Base-by-base conservation (phyloP, 1,139 yeast genomes). In the Kodamaea fungicola region DNA sequence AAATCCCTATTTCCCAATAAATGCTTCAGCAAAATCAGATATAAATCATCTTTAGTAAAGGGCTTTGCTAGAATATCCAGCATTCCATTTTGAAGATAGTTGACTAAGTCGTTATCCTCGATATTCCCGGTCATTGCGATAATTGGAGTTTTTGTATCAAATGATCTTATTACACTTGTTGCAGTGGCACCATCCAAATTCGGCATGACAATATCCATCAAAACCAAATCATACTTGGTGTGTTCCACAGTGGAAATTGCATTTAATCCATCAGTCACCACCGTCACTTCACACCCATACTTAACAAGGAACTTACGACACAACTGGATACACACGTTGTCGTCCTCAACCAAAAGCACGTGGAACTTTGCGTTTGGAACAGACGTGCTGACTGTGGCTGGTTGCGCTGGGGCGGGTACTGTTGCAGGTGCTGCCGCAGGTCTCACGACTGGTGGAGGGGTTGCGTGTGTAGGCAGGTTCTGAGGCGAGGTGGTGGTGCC, bases 131-230 rank as follows among this genome's bases (percentile, higher is more conserved):
- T 88, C 96, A 90, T 88, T 31, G 96, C 95, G 45, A 89, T 84
- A 45, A 90, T 86, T 5, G 97, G 97, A 0, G 96, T 87, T 41
- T 74, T 76, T 19, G 80, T 79, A 55, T 88, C 95, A 56, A 86
- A 86, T 12, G 84, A 79, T 46, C 97, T 71, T 41, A 90, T 88
- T 31, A 88, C 80, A 35, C 88, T 81, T 2, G 96, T 83, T 2
- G 96, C 96, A 2, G 95, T 83, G 6, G 96, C 95, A 33, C 97
- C 97, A 58, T 90, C 97, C 39, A 90, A 66, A 55, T 86, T 86
- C 2, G 97, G 97, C 92, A 90, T 85, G 19, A 90, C 95, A 37
- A 86, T 87, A 61, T 89, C 96, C 95, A 90, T 88, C 37, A 90
- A 64, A 1, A 90, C 95, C 42, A 89, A 65, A 57, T 89, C 96